phyloP scores from a whole-genome alignment of 257 asterid genomes.

The Agastache rugosa region DNA sequence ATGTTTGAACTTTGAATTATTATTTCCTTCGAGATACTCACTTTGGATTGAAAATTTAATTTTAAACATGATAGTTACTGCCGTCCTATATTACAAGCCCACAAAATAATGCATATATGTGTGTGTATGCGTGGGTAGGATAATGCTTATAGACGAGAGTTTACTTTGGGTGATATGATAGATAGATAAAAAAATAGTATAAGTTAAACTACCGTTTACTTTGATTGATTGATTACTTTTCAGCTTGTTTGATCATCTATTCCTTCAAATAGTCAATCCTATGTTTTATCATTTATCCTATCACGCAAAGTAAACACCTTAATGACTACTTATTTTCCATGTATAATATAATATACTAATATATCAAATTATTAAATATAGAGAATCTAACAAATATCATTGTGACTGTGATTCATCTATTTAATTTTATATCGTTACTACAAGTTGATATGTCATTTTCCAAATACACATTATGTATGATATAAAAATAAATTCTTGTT shows the following conservation, averaged over 20 bases:
- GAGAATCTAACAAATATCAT: background rate
- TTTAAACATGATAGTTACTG: background rate
- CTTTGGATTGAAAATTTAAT: background rate
- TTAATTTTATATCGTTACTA: background rate
- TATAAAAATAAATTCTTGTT: background rate
- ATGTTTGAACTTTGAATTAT: background rate
- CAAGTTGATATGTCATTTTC: slow-evolving; percentile 2
- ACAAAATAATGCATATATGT: too few relatives aligned
- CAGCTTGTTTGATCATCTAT: too few relatives aligned
- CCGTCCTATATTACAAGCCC: background rate
- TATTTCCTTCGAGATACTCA: background rate
- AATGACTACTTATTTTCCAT: too few relatives aligned
- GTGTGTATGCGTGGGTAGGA: too few relatives aligned
- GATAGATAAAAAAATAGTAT: too few relatives aligned
- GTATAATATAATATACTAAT: background rate
- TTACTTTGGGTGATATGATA: too few relatives aligned
- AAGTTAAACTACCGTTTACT: too few relatives aligned
- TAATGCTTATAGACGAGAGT: too few relatives aligned
- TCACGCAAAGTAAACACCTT: too few relatives aligned
- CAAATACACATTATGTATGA: background rate
- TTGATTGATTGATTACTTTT: too few relatives aligned
- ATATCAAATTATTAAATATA: background rate
- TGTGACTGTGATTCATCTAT: background rate
- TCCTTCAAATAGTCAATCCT: too few relatives aligned
- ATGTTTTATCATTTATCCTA: too few relatives aligned